Evolutionary conservation across 495 filamentous ascomycete species (phyloP).

Genomic region (Chaetomium cochliodes): DNA sequence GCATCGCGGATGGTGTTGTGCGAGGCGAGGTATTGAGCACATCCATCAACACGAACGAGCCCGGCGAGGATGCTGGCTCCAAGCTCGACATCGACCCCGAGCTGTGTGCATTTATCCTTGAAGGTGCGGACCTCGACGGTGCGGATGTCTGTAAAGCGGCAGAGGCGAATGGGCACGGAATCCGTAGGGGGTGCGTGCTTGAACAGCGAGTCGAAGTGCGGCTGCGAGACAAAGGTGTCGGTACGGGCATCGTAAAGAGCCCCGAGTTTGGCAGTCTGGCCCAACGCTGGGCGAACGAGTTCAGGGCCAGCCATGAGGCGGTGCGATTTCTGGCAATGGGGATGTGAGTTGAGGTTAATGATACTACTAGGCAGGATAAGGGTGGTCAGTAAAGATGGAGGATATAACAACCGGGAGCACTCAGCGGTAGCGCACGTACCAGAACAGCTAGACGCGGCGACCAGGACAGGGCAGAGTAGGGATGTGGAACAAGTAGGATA

Average conservation of each 20-base stretch:
- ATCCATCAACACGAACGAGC: background rate
- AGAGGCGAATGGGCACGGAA: background rate
- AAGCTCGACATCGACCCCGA: constrained; percentile 1
- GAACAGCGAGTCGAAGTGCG: background rate
- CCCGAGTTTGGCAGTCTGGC: background rate
- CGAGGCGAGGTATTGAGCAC: background rate
- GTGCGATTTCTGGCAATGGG: background rate
- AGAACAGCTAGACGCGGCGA: too few species aligned
- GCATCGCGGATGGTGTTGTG: background rate
- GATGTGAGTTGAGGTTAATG: background rate
- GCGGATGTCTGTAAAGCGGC: background rate
- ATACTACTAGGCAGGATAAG: too few species aligned
- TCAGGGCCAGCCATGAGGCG: too few species aligned
- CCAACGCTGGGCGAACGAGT: constrained; percentile 2
- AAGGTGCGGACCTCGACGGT: background rate
- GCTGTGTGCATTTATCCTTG: background rate
- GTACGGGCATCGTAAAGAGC: constrained; percentile 12
- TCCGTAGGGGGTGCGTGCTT: background rate
- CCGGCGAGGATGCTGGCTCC: background rate
- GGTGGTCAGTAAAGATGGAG: too few species aligned
- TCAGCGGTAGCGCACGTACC: too few species aligned
- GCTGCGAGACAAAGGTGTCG: background rate
- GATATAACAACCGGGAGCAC: too few species aligned
- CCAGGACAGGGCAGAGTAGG: too few species aligned
- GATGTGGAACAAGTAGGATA: too few species aligned